These are phyloP conservation scores for Agaricus bisporus DNA, from an alignment of 768 basidiomycete genomes.

Conservation along the genomic window DNA sequence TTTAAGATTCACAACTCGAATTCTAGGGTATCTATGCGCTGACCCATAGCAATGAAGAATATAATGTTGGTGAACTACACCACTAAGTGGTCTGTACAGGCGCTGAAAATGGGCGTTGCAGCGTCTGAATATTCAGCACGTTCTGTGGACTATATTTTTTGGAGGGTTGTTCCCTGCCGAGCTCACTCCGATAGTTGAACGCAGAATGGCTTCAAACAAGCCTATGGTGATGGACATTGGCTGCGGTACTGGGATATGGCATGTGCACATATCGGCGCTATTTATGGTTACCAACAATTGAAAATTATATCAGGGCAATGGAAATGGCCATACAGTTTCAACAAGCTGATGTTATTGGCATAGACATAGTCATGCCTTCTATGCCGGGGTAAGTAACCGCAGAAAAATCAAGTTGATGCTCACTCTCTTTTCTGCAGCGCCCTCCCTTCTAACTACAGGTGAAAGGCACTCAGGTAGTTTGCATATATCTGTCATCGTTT, in stretches of 20 bases:
- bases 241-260: conserved; percentile 25
- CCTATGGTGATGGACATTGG: conserved; percentile 21
- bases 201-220: conserved; percentile 8
- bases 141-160: conserved; percentile 19
- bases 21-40: background rate
- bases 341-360: conserved; percentile 17
- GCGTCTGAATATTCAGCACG: conserved; percentile 20
- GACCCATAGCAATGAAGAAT: conserved; percentile 1
- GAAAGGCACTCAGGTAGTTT: background rate
- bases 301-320: conserved; percentile 15
- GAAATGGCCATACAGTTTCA: conserved; percentile 21
- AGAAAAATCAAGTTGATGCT: background rate
- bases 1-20: background rate
- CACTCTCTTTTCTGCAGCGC: background rate
- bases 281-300: background rate
- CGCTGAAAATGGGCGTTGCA: conserved; percentile 5
- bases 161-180: conserved; percentile 21
- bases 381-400: conserved; percentile 10
- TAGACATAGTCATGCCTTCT: conserved; percentile 17
- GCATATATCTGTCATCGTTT: background rate
- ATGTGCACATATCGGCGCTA: background rate
- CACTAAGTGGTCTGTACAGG: background rate
- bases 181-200: conserved; percentile 11
- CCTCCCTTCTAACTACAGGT: conserved; percentile 1
- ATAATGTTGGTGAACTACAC: conserved; percentile 3